Evolutionary conservation across 257 asterid species (phyloP).

Genomic region (Scutellaria galericulata): DNA sequence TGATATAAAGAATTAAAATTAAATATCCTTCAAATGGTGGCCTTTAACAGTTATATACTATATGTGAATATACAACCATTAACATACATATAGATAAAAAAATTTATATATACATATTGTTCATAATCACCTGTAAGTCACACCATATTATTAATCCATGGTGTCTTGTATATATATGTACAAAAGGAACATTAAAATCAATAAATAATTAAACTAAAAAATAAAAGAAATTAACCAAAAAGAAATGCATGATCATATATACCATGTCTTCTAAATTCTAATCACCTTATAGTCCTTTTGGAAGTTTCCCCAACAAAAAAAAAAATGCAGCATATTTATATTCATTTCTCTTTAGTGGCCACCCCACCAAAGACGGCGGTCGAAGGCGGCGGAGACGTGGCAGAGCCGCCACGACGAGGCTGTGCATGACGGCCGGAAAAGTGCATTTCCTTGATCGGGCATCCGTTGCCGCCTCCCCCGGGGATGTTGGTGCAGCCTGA

Average conservation of each 20-base stretch:
- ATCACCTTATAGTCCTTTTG: slow-evolving; percentile 1
- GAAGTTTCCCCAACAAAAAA: neutral
- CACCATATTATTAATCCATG: neutral
- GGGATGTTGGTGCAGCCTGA: slow-evolving; percentile 78
- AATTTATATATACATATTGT: neutral
- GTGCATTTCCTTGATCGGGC: slow-evolving; percentile 37
- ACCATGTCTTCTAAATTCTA: neutral
- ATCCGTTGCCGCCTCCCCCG: slow-evolving; percentile 46
- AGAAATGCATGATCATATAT: neutral
- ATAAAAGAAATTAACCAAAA: neutral
- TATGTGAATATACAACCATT: neutral
- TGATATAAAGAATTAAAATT: too few relatives aligned
- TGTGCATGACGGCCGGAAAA: slow-evolving; percentile 28
- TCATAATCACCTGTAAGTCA: neutral
- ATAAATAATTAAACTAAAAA: neutral
- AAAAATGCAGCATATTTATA: neutral
- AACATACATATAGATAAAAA: neutral
- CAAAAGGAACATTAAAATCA: neutral
- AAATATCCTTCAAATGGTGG: too few relatives aligned
- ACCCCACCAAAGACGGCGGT: slow-evolving; percentile 16
- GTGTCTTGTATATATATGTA: neutral
- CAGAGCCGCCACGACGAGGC: slow-evolving; percentile 27
- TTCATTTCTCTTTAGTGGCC: slow-evolving; percentile 19
- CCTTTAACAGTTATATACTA: too few relatives aligned
- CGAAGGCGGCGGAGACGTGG: slow-evolving; percentile 20